These are phyloP conservation scores for Paraconiothyrium sp. DNA, from an alignment of 2,329 filamentous ascomycete genomes.

Conservation along the genomic window DNA sequence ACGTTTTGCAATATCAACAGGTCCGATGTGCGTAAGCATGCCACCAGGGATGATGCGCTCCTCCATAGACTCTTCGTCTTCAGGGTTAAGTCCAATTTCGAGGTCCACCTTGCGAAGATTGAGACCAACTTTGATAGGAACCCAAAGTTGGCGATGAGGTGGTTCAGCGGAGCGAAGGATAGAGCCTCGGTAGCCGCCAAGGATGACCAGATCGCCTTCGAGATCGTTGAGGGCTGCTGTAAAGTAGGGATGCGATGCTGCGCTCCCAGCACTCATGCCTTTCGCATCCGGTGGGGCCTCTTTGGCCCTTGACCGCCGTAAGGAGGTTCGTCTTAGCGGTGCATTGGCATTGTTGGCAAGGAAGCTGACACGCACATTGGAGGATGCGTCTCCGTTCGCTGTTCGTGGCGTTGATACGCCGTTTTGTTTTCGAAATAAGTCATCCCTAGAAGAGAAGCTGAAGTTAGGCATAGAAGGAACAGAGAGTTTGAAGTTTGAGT, in stretches of 20 bases:
- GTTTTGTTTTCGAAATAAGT: conserved; percentile 36
- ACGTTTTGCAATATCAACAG: conserved; percentile 86
- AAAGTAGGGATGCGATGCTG: conserved; percentile 60
- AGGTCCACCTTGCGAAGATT: conserved; percentile 92
- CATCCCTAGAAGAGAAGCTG: conserved; percentile 44
- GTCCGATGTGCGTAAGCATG: conserved; percentile 91
- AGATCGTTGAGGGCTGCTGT: conserved; percentile 70
- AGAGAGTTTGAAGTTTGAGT: conserved; percentile 76
- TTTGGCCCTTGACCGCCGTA: conserved; percentile 20
- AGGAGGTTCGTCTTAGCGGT: conserved; percentile 25
- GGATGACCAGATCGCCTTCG: conserved; percentile 84
- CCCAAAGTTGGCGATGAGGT: conserved; percentile 89
- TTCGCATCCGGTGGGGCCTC: conserved; percentile 8
- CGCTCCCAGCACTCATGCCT: conserved; percentile 33
- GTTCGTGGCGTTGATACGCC: conserved; percentile 23
- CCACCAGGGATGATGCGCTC: conserved; percentile 85
- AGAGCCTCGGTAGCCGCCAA: conserved; percentile 91
- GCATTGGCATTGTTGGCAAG: conserved; percentile 28
- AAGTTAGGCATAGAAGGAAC: conserved; percentile 65
- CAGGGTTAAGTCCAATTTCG: conserved; percentile 81
- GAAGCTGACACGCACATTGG: conserved; percentile 29
- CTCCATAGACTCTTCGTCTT: conserved; percentile 85
- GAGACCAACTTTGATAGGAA: conserved; percentile 89
- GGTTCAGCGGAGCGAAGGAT: conserved; percentile 84
- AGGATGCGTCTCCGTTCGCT: conserved; percentile 23